A percentile compares a stretch with the other conserved stretches of the same genome.
Conservation (phyloP, 306 rosid genomes). For the Styphnolobium japonicum region DNA sequence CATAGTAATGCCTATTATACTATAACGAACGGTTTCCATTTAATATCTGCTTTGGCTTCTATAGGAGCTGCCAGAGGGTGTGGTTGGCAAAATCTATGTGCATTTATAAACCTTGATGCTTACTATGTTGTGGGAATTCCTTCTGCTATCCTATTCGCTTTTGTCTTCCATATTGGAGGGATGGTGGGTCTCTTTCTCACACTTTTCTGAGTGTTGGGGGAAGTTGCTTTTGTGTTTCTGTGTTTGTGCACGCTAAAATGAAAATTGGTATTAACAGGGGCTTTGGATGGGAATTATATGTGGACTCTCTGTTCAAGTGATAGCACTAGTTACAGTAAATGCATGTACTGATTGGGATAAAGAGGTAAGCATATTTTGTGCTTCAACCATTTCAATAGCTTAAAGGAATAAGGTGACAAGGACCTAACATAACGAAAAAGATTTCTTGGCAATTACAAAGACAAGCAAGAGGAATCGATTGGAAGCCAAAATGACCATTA, state of each 20-base stretch:
- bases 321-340: constrained; percentile 37
- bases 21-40: not conserved
- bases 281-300: constrained; percentile 69
- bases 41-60: not conserved
- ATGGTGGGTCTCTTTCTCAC: constrained; percentile 35
- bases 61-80: constrained; percentile 74
- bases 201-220: not conserved
- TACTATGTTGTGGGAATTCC: constrained; percentile 67
- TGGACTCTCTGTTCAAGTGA: constrained; percentile 55
- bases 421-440: not conserved
- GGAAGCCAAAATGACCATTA: not conserved
- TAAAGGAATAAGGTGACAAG: not conserved
- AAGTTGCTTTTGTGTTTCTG: not conserved
- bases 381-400: not conserved
- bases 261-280: constrained; percentile 33
- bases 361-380: constrained; percentile 33
- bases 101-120: constrained; percentile 55
- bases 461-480: not conserved
- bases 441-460: not conserved
- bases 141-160: constrained; percentile 48
- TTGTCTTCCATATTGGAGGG: constrained; percentile 55
- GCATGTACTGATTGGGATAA: constrained; percentile 42
- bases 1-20: not conserved
- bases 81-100: constrained; percentile 73
- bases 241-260: not conserved